Base-by-base conservation (phyloP, 2,329 filamentous ascomycete species). In the Lecanosticta acicola region DNA sequence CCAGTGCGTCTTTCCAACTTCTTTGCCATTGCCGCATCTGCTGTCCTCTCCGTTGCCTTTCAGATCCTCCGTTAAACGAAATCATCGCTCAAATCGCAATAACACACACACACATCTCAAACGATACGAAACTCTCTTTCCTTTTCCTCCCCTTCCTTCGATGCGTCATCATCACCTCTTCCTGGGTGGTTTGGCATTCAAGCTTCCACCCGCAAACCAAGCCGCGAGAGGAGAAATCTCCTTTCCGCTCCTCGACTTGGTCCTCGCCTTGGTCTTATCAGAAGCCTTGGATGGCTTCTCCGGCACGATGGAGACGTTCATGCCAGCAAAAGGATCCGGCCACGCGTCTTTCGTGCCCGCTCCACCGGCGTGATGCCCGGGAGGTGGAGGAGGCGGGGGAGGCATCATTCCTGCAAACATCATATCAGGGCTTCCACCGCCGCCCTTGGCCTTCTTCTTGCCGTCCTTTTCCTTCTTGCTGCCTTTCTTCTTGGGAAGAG, bases 171-270 rank as follows among this genome's bases (percentile, higher is more conserved):
- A n/a, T 41, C 26, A 44, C 34, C 43, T 50, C 35, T 46, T 52
- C 42, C 45, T 48, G 42, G 47, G 45, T 2, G 47, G 32, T 20
- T 48, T 48, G 3, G 51, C 45, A 45, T 46, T 49, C 26, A 56
- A 26, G 17, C 45, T 45, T 3, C 57, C 58, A 24, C 58, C 59
- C 24, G 54, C 56, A 41, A 63, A 58, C 60, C 60, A 63, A 16
- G 59, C 57, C 32, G 53, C 51, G 14, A 59, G 48, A 18, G 48
- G 50, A 4, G 56, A 51, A 9, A 59, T 49, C 33, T 58, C 54
- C 45, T 59, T 61, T 21, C 53, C 58, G 32, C 48, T 45, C 44
- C 57, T 56, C 7, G 48, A 45, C 41, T 58, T 56, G 10, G 48
- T 40, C 32, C 49, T 50, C 14, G 42, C 32, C 39, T 56, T 54